Percentiles rank a stretch among this genome's conserved stretches.
Evolutionary conservation across 2,329 filamentous ascomycete species (phyloP).

Genomic region (Aureobasidium namibiae): DNA sequence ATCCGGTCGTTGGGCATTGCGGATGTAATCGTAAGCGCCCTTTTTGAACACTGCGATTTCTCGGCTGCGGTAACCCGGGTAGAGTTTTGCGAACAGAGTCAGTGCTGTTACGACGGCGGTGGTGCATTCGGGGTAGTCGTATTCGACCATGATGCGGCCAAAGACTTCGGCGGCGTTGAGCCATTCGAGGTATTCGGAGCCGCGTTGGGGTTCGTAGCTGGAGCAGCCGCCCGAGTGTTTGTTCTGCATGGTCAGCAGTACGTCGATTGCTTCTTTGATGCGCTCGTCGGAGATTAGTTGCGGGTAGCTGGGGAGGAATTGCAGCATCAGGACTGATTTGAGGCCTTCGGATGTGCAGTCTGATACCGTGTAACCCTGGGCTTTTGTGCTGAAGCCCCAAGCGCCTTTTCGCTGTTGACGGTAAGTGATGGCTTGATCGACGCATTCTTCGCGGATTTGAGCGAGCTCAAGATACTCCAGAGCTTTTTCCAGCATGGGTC

Average conservation of each 20-base stretch:
- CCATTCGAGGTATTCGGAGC: slow-evolving; percentile 67
- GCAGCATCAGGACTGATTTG: slow-evolving; percentile 77
- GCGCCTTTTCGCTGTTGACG: slow-evolving; percentile 85
- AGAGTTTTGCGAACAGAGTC: slow-evolving; percentile 70
- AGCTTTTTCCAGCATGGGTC: slow-evolving; percentile 73
- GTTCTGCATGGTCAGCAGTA: slow-evolving; percentile 87
- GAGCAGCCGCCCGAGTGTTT: slow-evolving; percentile 67
- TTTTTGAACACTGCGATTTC: slow-evolving; percentile 69
- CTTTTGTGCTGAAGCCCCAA: slow-evolving; percentile 90
- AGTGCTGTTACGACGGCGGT: slow-evolving; percentile 87
- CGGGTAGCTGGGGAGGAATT: slow-evolving; percentile 69
- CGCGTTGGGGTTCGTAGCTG: slow-evolving; percentile 80
- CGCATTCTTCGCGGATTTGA: slow-evolving; percentile 78
- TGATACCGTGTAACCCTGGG: slow-evolving; percentile 90
- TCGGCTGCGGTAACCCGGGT: slow-evolving; percentile 66
- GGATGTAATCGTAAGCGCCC: slow-evolving; percentile 74
- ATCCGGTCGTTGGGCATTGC: slow-evolving; percentile 64
- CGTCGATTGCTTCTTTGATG: slow-evolving; percentile 82
- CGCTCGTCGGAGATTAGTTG: slow-evolving; percentile 65
- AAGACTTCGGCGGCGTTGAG: slow-evolving; percentile 97
- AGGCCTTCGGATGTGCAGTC: slow-evolving; percentile 90
- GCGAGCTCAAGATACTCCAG: slow-evolving; percentile 82
- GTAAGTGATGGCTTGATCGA: slow-evolving; percentile 72
- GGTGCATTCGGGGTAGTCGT: slow-evolving; percentile 96
- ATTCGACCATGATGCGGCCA: slow-evolving; percentile 95